Evolutionary conservation across 1,139 yeast genomes (phyloP).

Genomic region (Candida sp.): DNA sequence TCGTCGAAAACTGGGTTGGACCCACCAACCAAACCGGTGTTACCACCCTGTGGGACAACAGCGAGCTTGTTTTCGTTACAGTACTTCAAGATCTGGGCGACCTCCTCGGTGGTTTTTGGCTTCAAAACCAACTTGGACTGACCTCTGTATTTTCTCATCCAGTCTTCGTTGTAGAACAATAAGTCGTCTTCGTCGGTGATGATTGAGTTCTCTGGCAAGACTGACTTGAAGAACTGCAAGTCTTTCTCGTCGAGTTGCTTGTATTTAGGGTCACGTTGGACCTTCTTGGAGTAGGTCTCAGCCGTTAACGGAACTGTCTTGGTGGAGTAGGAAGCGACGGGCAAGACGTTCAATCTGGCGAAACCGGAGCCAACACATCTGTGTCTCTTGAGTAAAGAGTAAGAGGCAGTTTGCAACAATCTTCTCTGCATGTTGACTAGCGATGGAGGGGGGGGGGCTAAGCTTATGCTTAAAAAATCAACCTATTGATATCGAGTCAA

Average conservation of each 20-base stretch:
- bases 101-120: slow-evolving; percentile 84
- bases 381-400: slow-evolving; percentile 2
- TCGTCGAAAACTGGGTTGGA: slow-evolving; percentile 95
- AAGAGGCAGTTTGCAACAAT: slow-evolving; percentile 3
- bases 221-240: slow-evolving; percentile 60
- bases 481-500: not conserved
- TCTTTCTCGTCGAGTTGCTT: slow-evolving; percentile 59
- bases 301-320: slow-evolving; percentile 61
- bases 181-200: slow-evolving; percentile 66
- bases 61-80: slow-evolving; percentile 83
- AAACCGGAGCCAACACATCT: not conserved
- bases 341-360: not conserved
- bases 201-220: slow-evolving; percentile 55
- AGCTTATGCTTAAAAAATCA: not conserved
- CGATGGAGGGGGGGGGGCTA: not conserved
- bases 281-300: slow-evolving; percentile 60
- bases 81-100: slow-evolving; percentile 75
- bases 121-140: slow-evolving; percentile 81
- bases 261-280: slow-evolving; percentile 49
- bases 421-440: slow-evolving; percentile 6
- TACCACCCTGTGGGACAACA: slow-evolving; percentile 97
- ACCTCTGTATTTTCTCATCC: slow-evolving; percentile 96
- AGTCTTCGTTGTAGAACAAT: slow-evolving; percentile 82
- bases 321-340: slow-evolving; percentile 15
- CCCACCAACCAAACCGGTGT: slow-evolving; percentile 97